Evolutionary conservation across 192 early-diverging fungal genomes (phyloP).

Genomic region (Chytriomyces sp.): DNA sequence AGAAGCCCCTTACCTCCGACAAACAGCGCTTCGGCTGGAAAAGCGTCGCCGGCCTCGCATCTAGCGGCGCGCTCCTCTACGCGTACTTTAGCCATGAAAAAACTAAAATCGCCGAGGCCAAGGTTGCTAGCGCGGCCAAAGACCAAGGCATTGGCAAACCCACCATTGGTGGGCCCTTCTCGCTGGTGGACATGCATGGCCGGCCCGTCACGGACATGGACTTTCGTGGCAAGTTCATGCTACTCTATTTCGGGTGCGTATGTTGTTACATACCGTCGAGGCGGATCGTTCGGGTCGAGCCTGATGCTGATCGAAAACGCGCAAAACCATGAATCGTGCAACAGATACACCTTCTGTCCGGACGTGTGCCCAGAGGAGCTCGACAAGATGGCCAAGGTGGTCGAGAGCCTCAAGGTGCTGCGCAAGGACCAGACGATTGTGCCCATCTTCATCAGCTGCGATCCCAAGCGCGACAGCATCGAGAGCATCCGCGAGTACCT

Average conservation of each 20-base stretch:
- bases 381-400: slow-evolving; percentile 92
- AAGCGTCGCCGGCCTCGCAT: slow-evolving; percentile 28
- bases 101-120: slow-evolving; percentile 24
- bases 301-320: too few relatives aligned
- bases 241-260: slow-evolving; percentile 99
- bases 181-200: slow-evolving; percentile 80
- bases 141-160: slow-evolving; percentile 73
- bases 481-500: slow-evolving; percentile 70
- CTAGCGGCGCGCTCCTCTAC: slow-evolving; percentile 38
- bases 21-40: slow-evolving; percentile 36
- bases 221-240: slow-evolving; percentile 80
- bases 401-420: slow-evolving; percentile 58
- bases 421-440: slow-evolving; percentile 56
- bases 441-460: slow-evolving; percentile 95
- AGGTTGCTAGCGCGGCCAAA: slow-evolving; percentile 12
- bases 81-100: slow-evolving; percentile 50
- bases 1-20: background rate
- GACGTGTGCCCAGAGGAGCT: slow-evolving; percentile 99
- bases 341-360: slow-evolving; percentile 98
- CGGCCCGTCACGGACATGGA: slow-evolving; percentile 70
- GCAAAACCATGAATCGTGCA: too few relatives aligned
- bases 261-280: too few relatives aligned
- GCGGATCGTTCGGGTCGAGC: too few relatives aligned
- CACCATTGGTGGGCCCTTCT: slow-evolving; percentile 87
- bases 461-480: slow-evolving; percentile 91